Percentiles rank a stretch among this genome's conserved stretches.
Evolutionary conservation across 2,329 filamentous ascomycete species (phyloP).

Genomic region (Blastomyces emzantsi): DNA sequence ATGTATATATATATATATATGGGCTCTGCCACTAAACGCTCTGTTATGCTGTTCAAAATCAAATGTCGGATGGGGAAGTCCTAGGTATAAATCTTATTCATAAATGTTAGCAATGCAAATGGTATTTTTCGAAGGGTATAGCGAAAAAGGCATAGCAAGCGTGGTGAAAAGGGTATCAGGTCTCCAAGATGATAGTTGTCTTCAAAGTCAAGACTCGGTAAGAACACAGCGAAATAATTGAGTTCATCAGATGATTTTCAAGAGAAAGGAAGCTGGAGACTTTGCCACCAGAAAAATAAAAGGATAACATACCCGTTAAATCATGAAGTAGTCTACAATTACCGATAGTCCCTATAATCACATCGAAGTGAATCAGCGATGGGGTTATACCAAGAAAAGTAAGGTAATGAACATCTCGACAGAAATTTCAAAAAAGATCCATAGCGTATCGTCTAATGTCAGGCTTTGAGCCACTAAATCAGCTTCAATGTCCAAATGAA

Average conservation of each 20-base stretch:
- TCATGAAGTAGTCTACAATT: conserved; percentile 6
- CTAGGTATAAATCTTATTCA: neutral
- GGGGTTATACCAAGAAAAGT: conserved; percentile 14
- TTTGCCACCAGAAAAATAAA: conserved; percentile 8
- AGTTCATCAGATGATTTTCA: conserved; percentile 46
- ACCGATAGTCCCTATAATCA: conserved; percentile 16
- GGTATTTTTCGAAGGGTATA: neutral
- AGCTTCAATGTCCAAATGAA: conserved; percentile 13
- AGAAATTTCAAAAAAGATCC: conserved; percentile 13
- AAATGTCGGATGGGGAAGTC: neutral
- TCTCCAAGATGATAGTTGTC: conserved; percentile 58
- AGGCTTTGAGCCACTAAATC: conserved; percentile 27
- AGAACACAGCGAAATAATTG: conserved; percentile 56
- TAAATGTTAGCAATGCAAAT: neutral
- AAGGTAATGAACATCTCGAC: conserved; percentile 18
- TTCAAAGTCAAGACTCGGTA: conserved; percentile 52
- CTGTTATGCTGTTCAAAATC: neutral
- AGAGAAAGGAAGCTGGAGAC: conserved; percentile 10
- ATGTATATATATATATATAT: neutral
- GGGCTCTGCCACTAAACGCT: neutral
- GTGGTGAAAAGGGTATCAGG: conserved; percentile 38
- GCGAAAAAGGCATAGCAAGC: neutral
- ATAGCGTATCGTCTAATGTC: conserved; percentile 34
- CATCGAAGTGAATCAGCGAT: conserved; percentile 23
- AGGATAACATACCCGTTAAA: conserved; percentile 6